Evolutionary conservation across 495 filamentous ascomycete species (phyloP).

Genomic region (Podospora australis): DNA sequence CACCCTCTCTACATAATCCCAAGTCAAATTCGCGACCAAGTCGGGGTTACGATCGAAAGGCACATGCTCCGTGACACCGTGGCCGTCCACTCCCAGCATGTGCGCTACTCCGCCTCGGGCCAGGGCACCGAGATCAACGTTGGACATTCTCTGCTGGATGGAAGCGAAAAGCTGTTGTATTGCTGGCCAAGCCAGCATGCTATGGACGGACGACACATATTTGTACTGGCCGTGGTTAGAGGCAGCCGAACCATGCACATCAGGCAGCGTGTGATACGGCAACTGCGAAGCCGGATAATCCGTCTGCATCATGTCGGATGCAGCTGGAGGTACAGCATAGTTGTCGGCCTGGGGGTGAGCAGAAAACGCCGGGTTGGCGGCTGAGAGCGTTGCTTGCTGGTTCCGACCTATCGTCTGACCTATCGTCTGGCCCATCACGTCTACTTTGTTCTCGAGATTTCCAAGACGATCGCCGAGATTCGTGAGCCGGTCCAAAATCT

Average conservation of each 20-base stretch:
- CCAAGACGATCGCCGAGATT: slow-evolving; percentile 44
- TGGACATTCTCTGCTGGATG: slow-evolving; percentile 22
- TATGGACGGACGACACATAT: slow-evolving; percentile 50
- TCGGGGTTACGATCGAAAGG: not conserved
- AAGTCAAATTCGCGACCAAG: slow-evolving; percentile 23
- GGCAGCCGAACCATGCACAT: not conserved
- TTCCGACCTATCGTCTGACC: no score
- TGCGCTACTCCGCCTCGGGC: slow-evolving; percentile 32
- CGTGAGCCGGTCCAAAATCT: slow-evolving; percentile 52
- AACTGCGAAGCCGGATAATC: not conserved
- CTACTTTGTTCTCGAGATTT: slow-evolving; percentile 45
- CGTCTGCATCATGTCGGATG: not conserved
- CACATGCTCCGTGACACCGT: not conserved
- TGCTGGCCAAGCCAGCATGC: slow-evolving; percentile 52
- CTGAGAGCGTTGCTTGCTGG: not conserved
- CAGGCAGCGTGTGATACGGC: slow-evolving; percentile 11
- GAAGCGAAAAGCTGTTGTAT: slow-evolving; percentile 41
- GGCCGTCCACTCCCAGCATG: slow-evolving; percentile 23
- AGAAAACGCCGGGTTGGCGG: not conserved
- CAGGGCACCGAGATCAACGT: slow-evolving; percentile 25
- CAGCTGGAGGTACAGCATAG: not conserved
- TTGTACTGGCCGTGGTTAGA: slow-evolving; percentile 32
- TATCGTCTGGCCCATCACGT: slow-evolving; percentile 14
- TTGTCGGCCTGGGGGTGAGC: not conserved
- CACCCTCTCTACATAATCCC: slow-evolving; percentile 45